Percentiles rank a stretch among this genome's conserved stretches.
Evolutionary conservation across 1,139 yeast species (phyloP).

Genomic region (Blastobotrys buckinghamii): DNA sequence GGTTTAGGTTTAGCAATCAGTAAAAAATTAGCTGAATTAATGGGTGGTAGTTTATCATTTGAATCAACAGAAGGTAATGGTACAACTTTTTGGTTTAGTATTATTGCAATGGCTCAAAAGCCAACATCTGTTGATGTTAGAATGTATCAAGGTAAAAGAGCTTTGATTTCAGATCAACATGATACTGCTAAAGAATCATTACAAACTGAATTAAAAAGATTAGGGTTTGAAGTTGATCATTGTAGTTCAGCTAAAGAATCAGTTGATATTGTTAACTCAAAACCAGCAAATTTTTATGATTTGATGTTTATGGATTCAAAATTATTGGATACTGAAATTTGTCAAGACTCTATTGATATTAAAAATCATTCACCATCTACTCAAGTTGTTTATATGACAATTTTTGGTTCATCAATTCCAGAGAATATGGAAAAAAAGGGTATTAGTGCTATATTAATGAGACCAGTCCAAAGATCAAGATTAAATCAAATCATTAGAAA

Average conservation of each 20-base stretch:
- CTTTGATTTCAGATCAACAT: slow-evolving; percentile 37
- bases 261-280: slow-evolving; percentile 15
- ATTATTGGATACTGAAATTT: slow-evolving; percentile 19
- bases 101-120: slow-evolving; percentile 30
- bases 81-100: slow-evolving; percentile 44
- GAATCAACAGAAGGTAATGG: slow-evolving; percentile 50
- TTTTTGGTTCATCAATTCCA: slow-evolving; percentile 25
- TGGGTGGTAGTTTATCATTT: slow-evolving; percentile 52
- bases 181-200: slow-evolving; percentile 36
- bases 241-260: slow-evolving; percentile 21
- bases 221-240: slow-evolving; percentile 35
- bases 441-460: slow-evolving; percentile 25
- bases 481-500: slow-evolving; percentile 24
- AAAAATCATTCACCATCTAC: slow-evolving; percentile 20
- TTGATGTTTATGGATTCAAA: slow-evolving; percentile 26
- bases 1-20: slow-evolving; percentile 58
- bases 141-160: slow-evolving; percentile 28
- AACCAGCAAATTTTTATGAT: slow-evolving; percentile 18
- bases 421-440: slow-evolving; percentile 24
- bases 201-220: slow-evolving; percentile 29
- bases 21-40: slow-evolving; percentile 49
- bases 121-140: slow-evolving; percentile 26
- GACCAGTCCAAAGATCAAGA: slow-evolving; percentile 26
- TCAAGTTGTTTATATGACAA: slow-evolving; percentile 25
- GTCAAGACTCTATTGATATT: slow-evolving; percentile 18